Evolutionary conservation across 225 moss, liverwort and hornwort genomes (phyloP), one percentile per base, ranked within the genome.

Genomic region (Takakia lepidozioides): DNA sequence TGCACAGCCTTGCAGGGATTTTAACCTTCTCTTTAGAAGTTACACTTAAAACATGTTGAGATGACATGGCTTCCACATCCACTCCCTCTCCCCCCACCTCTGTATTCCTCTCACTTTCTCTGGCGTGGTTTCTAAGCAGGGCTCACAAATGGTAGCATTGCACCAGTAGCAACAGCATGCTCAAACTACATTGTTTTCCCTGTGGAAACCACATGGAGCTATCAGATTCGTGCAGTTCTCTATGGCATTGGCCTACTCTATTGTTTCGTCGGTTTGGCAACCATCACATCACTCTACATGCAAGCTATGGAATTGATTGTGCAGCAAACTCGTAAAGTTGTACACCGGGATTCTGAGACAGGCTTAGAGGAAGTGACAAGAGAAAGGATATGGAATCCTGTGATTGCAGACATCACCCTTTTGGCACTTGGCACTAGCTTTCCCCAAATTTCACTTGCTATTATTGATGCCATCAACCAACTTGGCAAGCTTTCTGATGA

Each of bases 381-480:
- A 24, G 75, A 62, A 25, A 71, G 42, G 51, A 79, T 88, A 51
- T 93, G 93, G 93, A 93, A 93, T 69, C 59, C 75, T 26, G 80
- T 85, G 25, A 70, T 93, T 34, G 93, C 88, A 57, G 93, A 93
- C 48, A 88, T 93, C 43, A 93, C 93, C 34, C 74, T 93, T 35
- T 74, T 93, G 62, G 93, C 93, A 13, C 75, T 93, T 36, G 93
- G 93, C 26, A 82, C 88, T 18, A 93, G 86, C 51, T 75, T 81
- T 7, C 93, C 93, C 47, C 93, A 85, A 60, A 85, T 88, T 25
- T 83, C 88, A 14, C 82, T 93, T 38, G 70, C 88, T 25, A 67
- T 93, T 14, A 83, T 88, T 49, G 93, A 93, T 62, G 62, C 88
- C 16, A 20, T 86, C 27, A 83, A 86, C 50, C 83, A 74, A 48